Base-by-base conservation (phyloP, 2,329 filamentous ascomycete species). In the Phialocephala subalpina region DNA sequence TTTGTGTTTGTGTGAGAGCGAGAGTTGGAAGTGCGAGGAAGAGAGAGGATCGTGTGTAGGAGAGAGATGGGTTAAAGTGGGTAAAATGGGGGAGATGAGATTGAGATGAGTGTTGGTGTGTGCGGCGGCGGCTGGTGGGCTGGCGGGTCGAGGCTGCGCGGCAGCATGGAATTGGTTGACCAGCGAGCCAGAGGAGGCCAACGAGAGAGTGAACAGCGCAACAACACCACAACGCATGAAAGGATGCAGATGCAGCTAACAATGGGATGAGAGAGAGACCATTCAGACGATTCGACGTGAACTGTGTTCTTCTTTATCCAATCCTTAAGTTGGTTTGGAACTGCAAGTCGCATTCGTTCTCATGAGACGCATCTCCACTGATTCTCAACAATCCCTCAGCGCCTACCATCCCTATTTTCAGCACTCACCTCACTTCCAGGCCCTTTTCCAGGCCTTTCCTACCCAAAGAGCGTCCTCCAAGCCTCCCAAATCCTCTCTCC, bases 91-190 rank as follows among this genome's bases (percentile, higher is more conserved):
- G 27, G 49, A 53, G 49, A 53, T 33, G 29, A 33, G 29, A 33
- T 33, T 33, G 29, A 33, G 29, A 9, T 33, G 29, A 9, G 29
- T 53, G 18, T 53, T 20, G 18, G 42, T n/a, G 42, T 1, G 7
- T 1, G n/a, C 18, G 42, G 7, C 8, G n/a, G 42, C 7, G 42
- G 4, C 20, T 3, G 42, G 18, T n/a, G 3, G 42, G n/a, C n/a
- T n/a, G 42, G 16, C 42, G 45, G 45, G 45, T 22, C 7, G 45
- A 6, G 7, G 22, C n/a, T 53, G 49, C 49, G 49, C 49, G 49
- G 49, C 49, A 53, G 29, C 49, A 53, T 53, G 49, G 49, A 53
- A 53, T 53, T 53, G 49, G 49, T 14, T 18, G 49, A 22, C 20
- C 20, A n/a, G 2, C 42, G 12, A 20, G 42, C 16, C 2, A 45